These are phyloP conservation scores for Chlamydomonas sp. DNA, from an alignment of 139 green algal genomes.

Conservation along the genomic window DNA sequence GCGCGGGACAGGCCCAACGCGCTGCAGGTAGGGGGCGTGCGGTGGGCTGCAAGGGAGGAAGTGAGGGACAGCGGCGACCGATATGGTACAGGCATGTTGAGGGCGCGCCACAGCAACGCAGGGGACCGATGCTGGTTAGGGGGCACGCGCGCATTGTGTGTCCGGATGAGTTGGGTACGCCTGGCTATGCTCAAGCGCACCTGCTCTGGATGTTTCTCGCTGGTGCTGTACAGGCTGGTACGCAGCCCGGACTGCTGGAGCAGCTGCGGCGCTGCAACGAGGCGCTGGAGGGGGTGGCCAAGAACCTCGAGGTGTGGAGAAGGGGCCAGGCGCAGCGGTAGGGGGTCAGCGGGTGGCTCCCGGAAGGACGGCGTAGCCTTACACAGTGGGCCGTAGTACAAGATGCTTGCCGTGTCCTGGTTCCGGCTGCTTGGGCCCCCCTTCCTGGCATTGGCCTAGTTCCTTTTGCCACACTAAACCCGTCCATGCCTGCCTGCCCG, in stretches of 20 bases:
- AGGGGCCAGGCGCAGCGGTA: neutral
- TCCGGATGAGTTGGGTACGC: neutral
- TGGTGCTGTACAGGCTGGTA: conserved; percentile 30
- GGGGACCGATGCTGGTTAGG: neutral
- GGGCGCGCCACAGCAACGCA: too few species aligned
- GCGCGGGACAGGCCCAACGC: conserved; percentile 75
- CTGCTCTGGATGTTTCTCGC: conserved; percentile 21
- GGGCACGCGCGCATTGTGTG: neutral
- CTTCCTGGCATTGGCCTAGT: neutral
- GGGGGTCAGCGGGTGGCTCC: neutral
- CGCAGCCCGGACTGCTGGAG: conserved; percentile 56
- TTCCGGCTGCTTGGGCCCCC: neutral
- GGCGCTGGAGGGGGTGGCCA: conserved; percentile 68
- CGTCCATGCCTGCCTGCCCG: neutral
- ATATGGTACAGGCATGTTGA: too few species aligned
- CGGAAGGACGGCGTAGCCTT: neutral
- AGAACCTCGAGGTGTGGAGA: conserved; percentile 71
- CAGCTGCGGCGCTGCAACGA: conserved; percentile 73
- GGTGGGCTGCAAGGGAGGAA: neutral
- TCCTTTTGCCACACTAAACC: too few species aligned
- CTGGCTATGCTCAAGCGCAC: neutral
- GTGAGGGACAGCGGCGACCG: too few species aligned
- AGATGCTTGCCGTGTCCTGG: neutral
- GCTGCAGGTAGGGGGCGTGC: conserved; percentile 46
- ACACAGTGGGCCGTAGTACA: neutral